Conservation (phyloP, 2,329 filamentous ascomycete species). For the Leptographium lundbergii region DNA sequence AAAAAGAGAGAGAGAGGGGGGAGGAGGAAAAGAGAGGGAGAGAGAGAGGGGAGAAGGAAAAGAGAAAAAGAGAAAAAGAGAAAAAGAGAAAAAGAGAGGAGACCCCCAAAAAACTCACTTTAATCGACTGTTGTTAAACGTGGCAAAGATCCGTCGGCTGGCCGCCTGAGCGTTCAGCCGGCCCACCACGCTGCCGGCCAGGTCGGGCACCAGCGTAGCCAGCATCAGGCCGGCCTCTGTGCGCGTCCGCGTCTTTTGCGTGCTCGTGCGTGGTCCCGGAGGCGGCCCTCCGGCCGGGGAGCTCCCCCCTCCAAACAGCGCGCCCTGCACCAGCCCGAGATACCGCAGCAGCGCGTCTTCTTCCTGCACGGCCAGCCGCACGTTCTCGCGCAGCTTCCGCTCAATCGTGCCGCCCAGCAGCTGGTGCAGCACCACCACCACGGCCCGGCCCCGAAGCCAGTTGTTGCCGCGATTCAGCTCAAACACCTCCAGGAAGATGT, state of each 20-base stretch:
- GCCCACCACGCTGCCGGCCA: slow-evolving; percentile 88
- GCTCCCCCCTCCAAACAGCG: slow-evolving; percentile 44
- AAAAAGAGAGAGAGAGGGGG: not conserved
- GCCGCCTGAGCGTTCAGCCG: slow-evolving; percentile 83
- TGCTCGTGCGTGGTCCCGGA: slow-evolving; percentile 46
- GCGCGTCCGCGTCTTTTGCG: slow-evolving; percentile 67
- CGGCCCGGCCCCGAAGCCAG: slow-evolving; percentile 89
- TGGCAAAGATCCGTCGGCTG: slow-evolving; percentile 77
- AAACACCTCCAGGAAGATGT: slow-evolving; percentile 92
- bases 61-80: not conserved
- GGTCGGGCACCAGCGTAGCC: slow-evolving; percentile 76
- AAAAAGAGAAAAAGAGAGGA: not conserved
- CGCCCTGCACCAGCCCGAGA: slow-evolving; percentile 58
- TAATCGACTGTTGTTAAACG: slow-evolving; percentile 77
- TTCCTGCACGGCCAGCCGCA: slow-evolving; percentile 61
- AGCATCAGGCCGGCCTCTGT: slow-evolving; percentile 84
- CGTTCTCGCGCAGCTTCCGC: slow-evolving; percentile 80
- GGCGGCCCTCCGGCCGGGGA: slow-evolving; percentile 16
- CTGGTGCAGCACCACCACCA: slow-evolving; percentile 93
- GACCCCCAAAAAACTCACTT: slow-evolving; percentile 47
- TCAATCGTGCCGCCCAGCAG: slow-evolving; percentile 92
- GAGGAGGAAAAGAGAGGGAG: not conserved
- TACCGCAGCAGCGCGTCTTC: slow-evolving; percentile 74
- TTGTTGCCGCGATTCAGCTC: slow-evolving; percentile 92
- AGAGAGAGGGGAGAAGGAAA: not conserved